Percentiles rank a stretch among this genome's conserved stretches.
Evolutionary conservation across 306 rosid genomes (phyloP).

Genomic region (Psophocarpus tetragonolobus): DNA sequence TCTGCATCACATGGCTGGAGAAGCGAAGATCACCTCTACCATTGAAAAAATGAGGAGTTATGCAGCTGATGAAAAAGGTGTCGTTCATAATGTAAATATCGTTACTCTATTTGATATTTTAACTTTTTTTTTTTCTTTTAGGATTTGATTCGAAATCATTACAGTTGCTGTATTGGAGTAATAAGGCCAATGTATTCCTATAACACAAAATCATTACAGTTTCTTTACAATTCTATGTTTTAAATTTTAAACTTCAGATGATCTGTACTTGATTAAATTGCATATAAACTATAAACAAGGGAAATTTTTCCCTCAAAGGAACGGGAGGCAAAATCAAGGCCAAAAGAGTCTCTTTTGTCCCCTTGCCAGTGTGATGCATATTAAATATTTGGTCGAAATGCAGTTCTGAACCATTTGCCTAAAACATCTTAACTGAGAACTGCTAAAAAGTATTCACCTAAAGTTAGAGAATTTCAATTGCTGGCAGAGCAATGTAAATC

Average conservation of each 20-base stretch:
- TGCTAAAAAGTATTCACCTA: no score
- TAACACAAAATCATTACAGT: background rate
- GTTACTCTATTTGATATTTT: background rate
- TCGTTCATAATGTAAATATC: slow-evolving; percentile 17
- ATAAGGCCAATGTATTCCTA: no score
- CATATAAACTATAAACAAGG: background rate
- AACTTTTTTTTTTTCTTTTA: background rate
- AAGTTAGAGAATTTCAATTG: no score
- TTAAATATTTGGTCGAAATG: no score
- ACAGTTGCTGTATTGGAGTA: background rate
- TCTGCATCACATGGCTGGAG: slow-evolving; percentile 3
- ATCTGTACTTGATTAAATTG: background rate
- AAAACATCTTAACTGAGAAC: no score
- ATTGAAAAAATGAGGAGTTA: background rate
- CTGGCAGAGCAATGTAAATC: no score
- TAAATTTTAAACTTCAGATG: background rate
- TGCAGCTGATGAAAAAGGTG: background rate
- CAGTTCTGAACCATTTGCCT: no score
- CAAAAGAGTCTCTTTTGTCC: background rate
- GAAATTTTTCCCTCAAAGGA: background rate
- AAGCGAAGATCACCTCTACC: background rate
- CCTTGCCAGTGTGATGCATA: background rate
- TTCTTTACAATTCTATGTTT: background rate
- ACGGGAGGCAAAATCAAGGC: background rate
- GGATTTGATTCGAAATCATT: slow-evolving; percentile 20